These are phyloP conservation scores for Ricinus communis DNA, from an alignment of 345 rosid genomes.

Conservation along the genomic window DNA sequence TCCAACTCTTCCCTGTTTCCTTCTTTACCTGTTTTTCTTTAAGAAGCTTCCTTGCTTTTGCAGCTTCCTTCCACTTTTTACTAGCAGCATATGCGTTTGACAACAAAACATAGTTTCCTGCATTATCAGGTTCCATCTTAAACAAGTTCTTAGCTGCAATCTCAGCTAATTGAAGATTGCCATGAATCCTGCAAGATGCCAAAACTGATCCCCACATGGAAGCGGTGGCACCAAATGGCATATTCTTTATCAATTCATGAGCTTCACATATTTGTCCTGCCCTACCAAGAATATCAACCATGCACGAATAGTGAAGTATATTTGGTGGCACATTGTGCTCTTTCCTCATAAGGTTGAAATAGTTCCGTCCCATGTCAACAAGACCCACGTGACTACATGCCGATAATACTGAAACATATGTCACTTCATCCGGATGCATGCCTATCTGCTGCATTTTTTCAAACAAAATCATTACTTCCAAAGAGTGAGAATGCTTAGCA, in stretches of 20 bases:
- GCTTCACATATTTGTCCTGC: slow-evolving; percentile 67
- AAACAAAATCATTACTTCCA: slow-evolving; percentile 72
- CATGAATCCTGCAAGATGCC: slow-evolving; percentile 63
- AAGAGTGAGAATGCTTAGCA: slow-evolving; percentile 54
- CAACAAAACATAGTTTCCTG: slow-evolving; percentile 70
- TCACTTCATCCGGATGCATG: slow-evolving; percentile 58
- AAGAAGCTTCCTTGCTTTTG: slow-evolving; percentile 53
- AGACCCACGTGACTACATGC: slow-evolving; percentile 75
- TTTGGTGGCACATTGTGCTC: slow-evolving; percentile 49
- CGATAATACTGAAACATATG: slow-evolving; percentile 64
- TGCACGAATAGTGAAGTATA: slow-evolving; percentile 74
- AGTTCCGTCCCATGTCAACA: slow-evolving; percentile 55
- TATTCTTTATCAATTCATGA: slow-evolving; percentile 45
- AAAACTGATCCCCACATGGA: slow-evolving; percentile 87
- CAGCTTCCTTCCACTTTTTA: slow-evolving; percentile 63
- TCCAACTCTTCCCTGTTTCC: slow-evolving; percentile 80
- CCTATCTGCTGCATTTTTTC: slow-evolving; percentile 85
- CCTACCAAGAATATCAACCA: slow-evolving; percentile 80
- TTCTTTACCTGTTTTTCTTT: slow-evolving; percentile 55
- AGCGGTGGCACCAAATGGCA: slow-evolving; percentile 68
- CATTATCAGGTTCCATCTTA: slow-evolving; percentile 68
- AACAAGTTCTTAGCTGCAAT: slow-evolving; percentile 66
- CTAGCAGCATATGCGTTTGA: slow-evolving; percentile 64
- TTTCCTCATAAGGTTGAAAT: slow-evolving; percentile 59
- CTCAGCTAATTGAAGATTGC: slow-evolving; percentile 63